These are phyloP conservation scores for Clavariopsis aquatica DNA, from an alignment of 495 filamentous ascomycete species.

Conservation along the genomic window DNA sequence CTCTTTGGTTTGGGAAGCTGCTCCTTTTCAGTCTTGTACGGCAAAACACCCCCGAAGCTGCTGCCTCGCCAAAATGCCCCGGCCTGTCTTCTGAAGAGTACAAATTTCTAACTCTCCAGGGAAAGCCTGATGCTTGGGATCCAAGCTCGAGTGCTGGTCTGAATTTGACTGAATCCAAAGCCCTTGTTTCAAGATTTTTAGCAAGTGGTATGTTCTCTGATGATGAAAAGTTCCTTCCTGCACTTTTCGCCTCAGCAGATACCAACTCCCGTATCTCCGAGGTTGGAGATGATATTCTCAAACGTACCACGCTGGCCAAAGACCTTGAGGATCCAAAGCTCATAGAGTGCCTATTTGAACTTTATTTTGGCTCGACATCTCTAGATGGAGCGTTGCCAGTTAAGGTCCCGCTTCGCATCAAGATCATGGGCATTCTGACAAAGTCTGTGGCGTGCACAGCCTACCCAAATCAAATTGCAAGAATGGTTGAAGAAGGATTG, in stretches of 20 bases:
- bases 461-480: conserved; percentile 64
- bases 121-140: conserved; percentile 71
- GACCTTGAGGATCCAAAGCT: conserved; percentile 70
- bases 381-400: conserved; percentile 54
- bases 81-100: conserved; percentile 73
- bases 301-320: conserved; percentile 63
- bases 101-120: conserved; percentile 67
- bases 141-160: conserved; percentile 60
- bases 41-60: conserved; percentile 10
- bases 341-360: conserved; percentile 63
- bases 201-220: conserved; percentile 82
- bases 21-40: conserved; percentile 63
- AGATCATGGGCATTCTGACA: conserved; percentile 69
- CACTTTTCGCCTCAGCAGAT: conserved; percentile 79
- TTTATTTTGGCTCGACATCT: conserved; percentile 55
- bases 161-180: conserved; percentile 68
- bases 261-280: conserved; percentile 77
- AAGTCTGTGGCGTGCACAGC: conserved; percentile 71
- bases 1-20: conserved; percentile 76
- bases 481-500: conserved; percentile 69
- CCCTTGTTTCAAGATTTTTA: conserved; percentile 67
- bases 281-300: conserved; percentile 80
- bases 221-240: conserved; percentile 75
- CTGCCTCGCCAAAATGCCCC: conserved; percentile 53
- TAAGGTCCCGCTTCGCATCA: conserved; percentile 70